Evolutionary conservation across 768 basidiomycete species (phyloP).

Genomic region (Thelephora ganbajun): DNA sequence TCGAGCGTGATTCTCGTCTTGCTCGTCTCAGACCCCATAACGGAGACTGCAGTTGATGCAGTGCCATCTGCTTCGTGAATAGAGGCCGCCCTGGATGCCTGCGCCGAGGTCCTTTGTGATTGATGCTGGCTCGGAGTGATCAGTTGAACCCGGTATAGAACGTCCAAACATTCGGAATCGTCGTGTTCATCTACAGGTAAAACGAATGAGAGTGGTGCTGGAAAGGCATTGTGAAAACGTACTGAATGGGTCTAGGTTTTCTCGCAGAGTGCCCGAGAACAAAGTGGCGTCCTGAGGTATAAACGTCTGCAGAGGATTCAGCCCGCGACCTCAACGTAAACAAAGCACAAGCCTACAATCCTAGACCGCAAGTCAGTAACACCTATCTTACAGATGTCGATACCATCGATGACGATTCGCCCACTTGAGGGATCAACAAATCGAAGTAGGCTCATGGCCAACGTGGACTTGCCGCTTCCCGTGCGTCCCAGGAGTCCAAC

Average conservation of each 20-base stretch:
- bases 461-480: conserved; percentile 69
- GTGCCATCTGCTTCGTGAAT: conserved; percentile 25
- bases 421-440: conserved; percentile 74
- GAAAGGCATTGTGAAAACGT: conserved; percentile 8
- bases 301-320: conserved; percentile 52
- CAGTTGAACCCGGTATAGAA: conserved; percentile 71
- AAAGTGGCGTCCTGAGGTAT: conserved; percentile 69
- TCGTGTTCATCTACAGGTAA: conserved; percentile 46
- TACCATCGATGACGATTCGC: conserved; percentile 71
- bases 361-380: conserved; percentile 72
- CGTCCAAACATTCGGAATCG: conserved; percentile 70
- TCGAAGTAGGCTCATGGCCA: conserved; percentile 76
- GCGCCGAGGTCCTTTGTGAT: conserved; percentile 37
- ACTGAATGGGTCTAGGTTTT: conserved; percentile 66
- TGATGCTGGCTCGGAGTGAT: conserved; percentile 33
- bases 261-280: conserved; percentile 68
- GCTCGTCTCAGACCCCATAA: conserved; percentile 36
- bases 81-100: conserved; percentile 32
- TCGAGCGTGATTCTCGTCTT: conserved; percentile 52
- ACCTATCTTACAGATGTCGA: conserved; percentile 79
- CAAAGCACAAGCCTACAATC: conserved; percentile 32
- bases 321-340: conserved; percentile 3
- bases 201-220: background rate
- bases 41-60: conserved; percentile 22
- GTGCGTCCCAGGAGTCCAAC: conserved; percentile 75